Evolutionary conservation across 257 asterid species (phyloP).

Genomic region (Lantana camara): DNA sequence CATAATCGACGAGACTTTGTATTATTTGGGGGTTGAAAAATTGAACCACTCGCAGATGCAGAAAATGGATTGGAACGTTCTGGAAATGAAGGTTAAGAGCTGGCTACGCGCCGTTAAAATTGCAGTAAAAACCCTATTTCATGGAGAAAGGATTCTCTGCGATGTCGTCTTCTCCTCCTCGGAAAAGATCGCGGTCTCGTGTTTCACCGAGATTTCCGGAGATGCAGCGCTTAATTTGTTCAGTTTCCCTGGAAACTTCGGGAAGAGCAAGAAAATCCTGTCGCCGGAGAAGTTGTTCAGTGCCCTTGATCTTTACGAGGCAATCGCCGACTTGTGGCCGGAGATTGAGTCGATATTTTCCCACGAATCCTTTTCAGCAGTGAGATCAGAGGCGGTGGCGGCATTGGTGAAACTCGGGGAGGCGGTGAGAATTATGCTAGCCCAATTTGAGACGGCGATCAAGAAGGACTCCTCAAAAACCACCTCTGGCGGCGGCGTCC

Average conservation of each 20-base stretch:
- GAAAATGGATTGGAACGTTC: slow-evolving; percentile 67
- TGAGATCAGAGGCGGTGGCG: slow-evolving; percentile 53
- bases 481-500: slow-evolving; percentile 63
- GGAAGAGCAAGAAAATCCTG: slow-evolving; percentile 51
- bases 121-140: slow-evolving; percentile 61
- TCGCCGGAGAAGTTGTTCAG: slow-evolving; percentile 86
- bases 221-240: slow-evolving; percentile 59
- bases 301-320: slow-evolving; percentile 71
- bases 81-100: slow-evolving; percentile 53
- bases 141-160: slow-evolving; percentile 69
- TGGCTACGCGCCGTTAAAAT: slow-evolving; percentile 56
- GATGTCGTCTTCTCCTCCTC: slow-evolving; percentile 68
- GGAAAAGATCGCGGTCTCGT: slow-evolving; percentile 52
- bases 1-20: slow-evolving; percentile 70
- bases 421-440: slow-evolving; percentile 57
- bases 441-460: slow-evolving; percentile 78
- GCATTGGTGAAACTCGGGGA: slow-evolving; percentile 71
- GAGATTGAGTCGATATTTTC: slow-evolving; percentile 63
- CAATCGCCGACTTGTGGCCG: slow-evolving; percentile 66
- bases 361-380: slow-evolving; percentile 49
- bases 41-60: slow-evolving; percentile 55
- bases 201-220: slow-evolving; percentile 60
- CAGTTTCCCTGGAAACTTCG: slow-evolving; percentile 53
- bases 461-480: slow-evolving; percentile 71
- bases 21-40: slow-evolving; percentile 68